Evolutionary conservation across 192 early-diverging fungal species (phyloP), one percentile per base, ranked within the genome.

Genomic region (Powellomyces hirtus): DNA sequence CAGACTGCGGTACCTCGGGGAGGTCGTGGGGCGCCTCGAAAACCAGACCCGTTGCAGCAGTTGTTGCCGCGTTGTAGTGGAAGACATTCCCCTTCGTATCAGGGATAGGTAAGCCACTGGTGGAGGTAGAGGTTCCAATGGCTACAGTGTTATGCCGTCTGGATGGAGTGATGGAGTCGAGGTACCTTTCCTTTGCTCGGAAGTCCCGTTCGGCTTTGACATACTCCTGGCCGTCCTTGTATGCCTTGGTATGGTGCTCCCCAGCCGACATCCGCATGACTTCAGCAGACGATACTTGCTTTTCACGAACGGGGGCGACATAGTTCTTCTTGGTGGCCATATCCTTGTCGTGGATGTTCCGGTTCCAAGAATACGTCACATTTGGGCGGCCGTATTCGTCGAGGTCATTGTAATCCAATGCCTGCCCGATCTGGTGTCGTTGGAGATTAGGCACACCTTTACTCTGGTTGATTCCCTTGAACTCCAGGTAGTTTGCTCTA

Each of bases 371-470:
- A n/a, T n/a, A 66, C 16, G 56, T 35, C 0, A 66, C 50, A 20
- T 55, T 0, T 52, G 64, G 64, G 18, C 29, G 8, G 0, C 64
- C 64, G 5, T 26, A 20, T 20, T 53, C 49, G 56, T 66, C 64
- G 0, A 66, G 26, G 6, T 66, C 13, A 24, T 24, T 16, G 38
- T 66, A 66, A 36, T 66, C 64, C 26, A 56, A 1, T 0, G 64
- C 64, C 1, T 20, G 24, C 18, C 64, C 64, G 1, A 53, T 55
- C 31, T 66, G 64, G 1, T 5, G 0, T 1, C 13, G 22, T 56
- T 66, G 64, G n/a, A 66, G 14, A 55, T 66, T 66, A 0, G 64
- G 29, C 44, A n/a, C n/a, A n/a, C n/a, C n/a, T n/a, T n/a, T n/a
- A n/a, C n/a, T n/a, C n/a, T n/a, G n/a, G n/a, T n/a, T n/a, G n/a